These are phyloP conservation scores for Singerocomus rubriflavus DNA, from an alignment of 1,284 basidiomycete species.

Conservation along the genomic window DNA sequence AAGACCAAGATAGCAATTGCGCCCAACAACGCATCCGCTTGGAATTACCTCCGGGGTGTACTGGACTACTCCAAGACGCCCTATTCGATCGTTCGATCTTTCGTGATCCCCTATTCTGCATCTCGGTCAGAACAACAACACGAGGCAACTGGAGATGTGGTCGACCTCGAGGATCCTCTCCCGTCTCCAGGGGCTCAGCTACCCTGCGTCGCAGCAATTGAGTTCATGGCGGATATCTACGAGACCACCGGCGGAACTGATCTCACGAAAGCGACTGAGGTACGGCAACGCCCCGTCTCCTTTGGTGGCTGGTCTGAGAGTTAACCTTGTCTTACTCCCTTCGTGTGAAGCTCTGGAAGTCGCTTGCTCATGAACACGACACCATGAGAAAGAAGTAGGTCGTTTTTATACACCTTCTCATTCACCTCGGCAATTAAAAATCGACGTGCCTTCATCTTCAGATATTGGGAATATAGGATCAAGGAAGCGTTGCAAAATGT, in stretches of 20 bases:
- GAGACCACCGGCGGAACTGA: slow-evolving; percentile 48
- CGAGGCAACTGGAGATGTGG: slow-evolving; percentile 39
- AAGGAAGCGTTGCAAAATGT: slow-evolving; percentile 37
- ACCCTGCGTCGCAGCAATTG: slow-evolving; percentile 75
- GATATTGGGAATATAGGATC: slow-evolving; percentile 49
- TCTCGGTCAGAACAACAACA: slow-evolving; percentile 25
- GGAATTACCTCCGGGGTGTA: slow-evolving; percentile 89
- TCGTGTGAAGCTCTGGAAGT: slow-evolving; percentile 58
- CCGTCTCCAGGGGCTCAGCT: slow-evolving; percentile 68
- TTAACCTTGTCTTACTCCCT: slow-evolving; percentile 13
- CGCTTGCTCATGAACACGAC: slow-evolving; percentile 70
- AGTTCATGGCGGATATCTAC: slow-evolving; percentile 82
- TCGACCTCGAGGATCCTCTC: slow-evolving; percentile 72
- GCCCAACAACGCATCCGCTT: slow-evolving; percentile 89
- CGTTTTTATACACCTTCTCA: slow-evolving; percentile 1
- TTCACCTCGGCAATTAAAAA: slow-evolving; percentile 26
- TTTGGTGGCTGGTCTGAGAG: slow-evolving; percentile 3
- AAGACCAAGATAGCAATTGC: slow-evolving; percentile 82
- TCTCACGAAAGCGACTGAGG: slow-evolving; percentile 30
- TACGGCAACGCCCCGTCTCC: slow-evolving; percentile 3
- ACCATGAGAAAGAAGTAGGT: slow-evolving; percentile 75
- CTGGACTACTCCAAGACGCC: slow-evolving; percentile 59
- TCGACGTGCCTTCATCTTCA: slow-evolving; percentile 24
- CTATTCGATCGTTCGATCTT: slow-evolving; percentile 52
- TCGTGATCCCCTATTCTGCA: slow-evolving; percentile 64